phyloP scores from a whole-genome alignment of 768 basidiomycete genomes.

The Tricholoma flavovirens region DNA sequence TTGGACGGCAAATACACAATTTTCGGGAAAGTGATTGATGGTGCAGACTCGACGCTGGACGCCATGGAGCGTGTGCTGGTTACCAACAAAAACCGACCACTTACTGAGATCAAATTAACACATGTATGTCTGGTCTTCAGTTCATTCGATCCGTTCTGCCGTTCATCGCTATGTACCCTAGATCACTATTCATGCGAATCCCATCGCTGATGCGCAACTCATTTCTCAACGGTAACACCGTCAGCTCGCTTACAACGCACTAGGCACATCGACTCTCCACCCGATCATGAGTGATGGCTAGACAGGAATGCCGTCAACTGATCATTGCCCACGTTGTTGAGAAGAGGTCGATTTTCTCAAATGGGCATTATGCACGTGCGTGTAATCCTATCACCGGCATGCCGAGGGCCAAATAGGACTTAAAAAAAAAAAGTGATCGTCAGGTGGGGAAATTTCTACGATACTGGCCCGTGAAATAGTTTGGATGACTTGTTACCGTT shows the following conservation, averaged over 20 bases:
- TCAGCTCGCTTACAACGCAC: too few species aligned
- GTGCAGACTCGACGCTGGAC: slow-evolving; percentile 89
- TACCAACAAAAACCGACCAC: slow-evolving; percentile 82
- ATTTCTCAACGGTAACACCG: slow-evolving; percentile 23
- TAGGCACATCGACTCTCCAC: too few species aligned
- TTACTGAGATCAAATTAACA: slow-evolving; percentile 77
- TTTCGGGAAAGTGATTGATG: slow-evolving; percentile 97
- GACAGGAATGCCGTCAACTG: neutral
- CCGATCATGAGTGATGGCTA: neutral
- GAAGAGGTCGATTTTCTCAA: too few species aligned
- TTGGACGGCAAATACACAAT: slow-evolving; percentile 94
- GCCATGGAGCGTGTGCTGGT: slow-evolving; percentile 92
- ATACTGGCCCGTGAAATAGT: too few species aligned
- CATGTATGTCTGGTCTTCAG: slow-evolving; percentile 45
- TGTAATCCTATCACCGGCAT: neutral
- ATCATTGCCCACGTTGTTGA: too few species aligned
- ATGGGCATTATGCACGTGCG: neutral
- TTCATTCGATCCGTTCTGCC: neutral
- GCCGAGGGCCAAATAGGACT: too few species aligned
- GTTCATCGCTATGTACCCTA: slow-evolving; percentile 24
- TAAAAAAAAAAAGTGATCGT: too few species aligned
- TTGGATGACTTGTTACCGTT: slow-evolving; percentile 40
- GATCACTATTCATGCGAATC: slow-evolving; percentile 92
- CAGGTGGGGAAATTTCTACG: neutral
- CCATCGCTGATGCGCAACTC: slow-evolving; percentile 76